These are phyloP conservation scores for Xenosphaeropsis pyriputrescens DNA, from an alignment of 2,329 filamentous ascomycete species.

Conservation along the genomic window DNA sequence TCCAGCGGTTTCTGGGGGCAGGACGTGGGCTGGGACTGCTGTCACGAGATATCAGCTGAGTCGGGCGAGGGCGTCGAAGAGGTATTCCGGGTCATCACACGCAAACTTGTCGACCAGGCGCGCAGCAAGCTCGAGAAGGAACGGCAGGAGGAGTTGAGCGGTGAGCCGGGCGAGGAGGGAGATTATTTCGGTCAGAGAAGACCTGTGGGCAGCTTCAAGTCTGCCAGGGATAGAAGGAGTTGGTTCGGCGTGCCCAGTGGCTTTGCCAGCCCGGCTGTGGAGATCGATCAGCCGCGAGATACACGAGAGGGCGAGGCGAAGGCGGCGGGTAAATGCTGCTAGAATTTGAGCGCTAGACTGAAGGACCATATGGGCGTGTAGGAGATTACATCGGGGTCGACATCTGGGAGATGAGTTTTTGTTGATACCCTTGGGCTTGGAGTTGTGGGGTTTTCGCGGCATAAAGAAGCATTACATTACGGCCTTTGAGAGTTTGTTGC, in stretches of 20 bases:
- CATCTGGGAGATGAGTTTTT: no score
- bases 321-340: not conserved
- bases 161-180: conserved; percentile 9
- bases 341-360: no score
- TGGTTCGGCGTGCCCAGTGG: conserved; percentile 46
- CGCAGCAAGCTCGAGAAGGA: conserved; percentile 27
- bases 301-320: not conserved
- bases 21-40: conserved; percentile 91
- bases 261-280: not conserved
- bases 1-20: conserved; percentile 79
- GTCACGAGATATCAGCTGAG: conserved; percentile 91
- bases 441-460: no score
- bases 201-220: conserved; percentile 37
- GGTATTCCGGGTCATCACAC: conserved; percentile 79
- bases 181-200: conserved; percentile 32
- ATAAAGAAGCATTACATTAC: no score
- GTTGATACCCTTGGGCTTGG: no score
- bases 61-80: conserved; percentile 93
- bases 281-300: not conserved
- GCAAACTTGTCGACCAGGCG: conserved; percentile 64
- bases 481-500: no score
- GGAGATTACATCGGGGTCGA: no score
- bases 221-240: conserved; percentile 47
- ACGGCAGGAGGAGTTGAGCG: conserved; percentile 28
- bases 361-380: not conserved